Conservation (phyloP, 2,329 filamentous ascomycete genomes). For the Sporothrix protearum region DNA sequence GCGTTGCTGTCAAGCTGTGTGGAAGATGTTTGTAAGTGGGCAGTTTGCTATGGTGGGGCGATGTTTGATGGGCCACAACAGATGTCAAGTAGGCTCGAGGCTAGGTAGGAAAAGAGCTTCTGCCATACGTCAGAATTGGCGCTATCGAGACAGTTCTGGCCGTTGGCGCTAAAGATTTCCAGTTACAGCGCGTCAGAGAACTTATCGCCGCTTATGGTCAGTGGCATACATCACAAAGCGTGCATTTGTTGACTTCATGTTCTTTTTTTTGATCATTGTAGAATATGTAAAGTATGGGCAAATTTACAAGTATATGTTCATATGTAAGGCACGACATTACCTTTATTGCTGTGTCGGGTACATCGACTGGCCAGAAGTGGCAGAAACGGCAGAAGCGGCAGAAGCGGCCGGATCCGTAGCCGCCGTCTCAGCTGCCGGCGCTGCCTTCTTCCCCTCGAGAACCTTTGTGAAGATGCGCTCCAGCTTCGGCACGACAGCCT, state of each 20-base stretch:
- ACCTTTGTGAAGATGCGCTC: constrained; percentile 51
- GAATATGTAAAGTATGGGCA: not conserved
- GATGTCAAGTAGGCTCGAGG: not conserved
- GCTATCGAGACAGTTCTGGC: not conserved
- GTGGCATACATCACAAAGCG: not conserved
- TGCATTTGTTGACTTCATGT: not conserved
- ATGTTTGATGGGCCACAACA: not conserved
- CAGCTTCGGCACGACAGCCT: constrained; percentile 57
- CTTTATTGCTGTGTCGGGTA: constrained; percentile 5
- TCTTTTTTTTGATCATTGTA: too few species aligned
- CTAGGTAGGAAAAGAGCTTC: not conserved
- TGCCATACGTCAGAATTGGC: not conserved
- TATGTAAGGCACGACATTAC: not conserved
- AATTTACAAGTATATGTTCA: not conserved
- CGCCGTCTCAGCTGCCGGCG: not conserved
- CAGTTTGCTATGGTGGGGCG: constrained; percentile 7
- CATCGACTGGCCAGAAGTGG: not conserved
- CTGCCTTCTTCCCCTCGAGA: constrained; percentile 31
- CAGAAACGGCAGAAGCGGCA: too few species aligned
- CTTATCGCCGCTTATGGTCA: not conserved
- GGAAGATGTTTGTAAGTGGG: constrained; percentile 9
- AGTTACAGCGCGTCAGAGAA: not conserved
- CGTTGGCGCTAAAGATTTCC: not conserved
- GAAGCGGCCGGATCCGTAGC: not conserved
- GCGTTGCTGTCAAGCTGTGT: not conserved